A percentile compares a stretch with the other conserved stretches of the same genome.
Evolutionary conservation across 352 stramenopile species (phyloP).

Genomic region (Phytophthora ohioensis): DNA sequence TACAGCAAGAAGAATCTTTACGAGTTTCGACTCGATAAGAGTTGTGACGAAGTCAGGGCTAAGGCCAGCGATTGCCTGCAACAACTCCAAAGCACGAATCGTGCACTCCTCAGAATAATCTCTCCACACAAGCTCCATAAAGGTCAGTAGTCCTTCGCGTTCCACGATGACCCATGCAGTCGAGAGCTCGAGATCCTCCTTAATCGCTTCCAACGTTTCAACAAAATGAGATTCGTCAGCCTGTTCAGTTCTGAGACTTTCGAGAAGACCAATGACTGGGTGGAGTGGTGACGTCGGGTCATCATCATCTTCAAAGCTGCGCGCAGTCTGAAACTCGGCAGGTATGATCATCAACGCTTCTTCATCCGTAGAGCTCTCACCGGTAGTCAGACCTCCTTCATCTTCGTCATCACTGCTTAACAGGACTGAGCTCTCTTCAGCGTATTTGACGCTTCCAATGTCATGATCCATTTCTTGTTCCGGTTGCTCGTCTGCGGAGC

Average conservation of each 20-base stretch:
- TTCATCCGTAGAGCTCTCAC: slow-evolving; percentile 35
- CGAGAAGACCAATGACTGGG: slow-evolving; percentile 40
- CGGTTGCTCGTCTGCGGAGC: slow-evolving; percentile 39
- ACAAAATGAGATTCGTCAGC: slow-evolving; percentile 39
- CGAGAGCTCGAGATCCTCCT: slow-evolving; percentile 39
- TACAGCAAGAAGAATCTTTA: slow-evolving; percentile 56
- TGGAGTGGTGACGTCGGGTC: slow-evolving; percentile 21
- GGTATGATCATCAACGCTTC: slow-evolving; percentile 41
- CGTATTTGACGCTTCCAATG: slow-evolving; percentile 15
- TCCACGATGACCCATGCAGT: slow-evolving; percentile 46
- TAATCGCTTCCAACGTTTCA: slow-evolving; percentile 45
- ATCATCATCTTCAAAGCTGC: slow-evolving; percentile 44
- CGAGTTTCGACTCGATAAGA: slow-evolving; percentile 53
- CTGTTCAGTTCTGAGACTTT: slow-evolving; percentile 37
- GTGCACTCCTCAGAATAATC: slow-evolving; percentile 49
- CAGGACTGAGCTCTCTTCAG: slow-evolving; percentile 13
- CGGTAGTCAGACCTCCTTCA: slow-evolving; percentile 19
- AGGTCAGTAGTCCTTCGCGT: slow-evolving; percentile 47
- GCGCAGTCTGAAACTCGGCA: slow-evolving; percentile 46
- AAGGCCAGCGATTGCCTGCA: slow-evolving; percentile 48
- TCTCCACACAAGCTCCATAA: slow-evolving; percentile 56
- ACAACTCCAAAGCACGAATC: slow-evolving; percentile 47
- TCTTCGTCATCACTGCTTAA: slow-evolving; percentile 32
- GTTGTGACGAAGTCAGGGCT: slow-evolving; percentile 48
- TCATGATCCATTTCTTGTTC: slow-evolving; percentile 56